Evolutionary conservation across 2,329 filamentous ascomycete species (phyloP), one percentile per base, ranked within the genome.

Genomic region (Mycocentrospora acerina): DNA sequence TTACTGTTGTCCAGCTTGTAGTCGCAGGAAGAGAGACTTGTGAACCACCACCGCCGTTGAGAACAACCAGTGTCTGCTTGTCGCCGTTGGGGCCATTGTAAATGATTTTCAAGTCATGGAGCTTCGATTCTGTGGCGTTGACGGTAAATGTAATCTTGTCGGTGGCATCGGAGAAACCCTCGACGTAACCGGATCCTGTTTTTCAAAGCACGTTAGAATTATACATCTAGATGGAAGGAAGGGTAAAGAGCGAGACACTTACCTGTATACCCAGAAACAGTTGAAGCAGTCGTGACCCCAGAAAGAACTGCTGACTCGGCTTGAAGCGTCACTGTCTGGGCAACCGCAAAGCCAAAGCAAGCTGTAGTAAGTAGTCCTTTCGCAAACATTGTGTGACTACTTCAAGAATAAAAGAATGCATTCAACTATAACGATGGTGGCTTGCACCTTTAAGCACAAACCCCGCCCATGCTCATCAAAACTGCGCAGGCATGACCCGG

Each of bases 31-130:
- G 58, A 15, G 57, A 59, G 15, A 76, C 66, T 42, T 74, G 67
- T 7, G 64, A 69, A 24, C 62, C 68, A 7, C 67, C 63, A 6
- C 64, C 71, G 36, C 60, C 56, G 46, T 76, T 76, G 24, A 75
- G 64, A 2, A 71, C 55, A 9, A 76, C 57, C 2, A 63, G 59
- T 1, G 73, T 73, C 16, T 62, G 63, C 51, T 76, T 75, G 37
- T 71, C 68, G 37, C 73, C 73, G 37, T 74, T 70, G 9, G 72
- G 69, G 13, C 68, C 72, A 17, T 71, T 72, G 44, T 72, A 74
- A 29, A 68, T 56, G 29, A 76, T 63, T 15, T 51, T 63, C 3
- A 77, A 55, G 42, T 77, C 71, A 46, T 73, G 74, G 7, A 76
- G 64, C 26, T 59, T 60, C 9, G 62, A 48, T 1, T 48, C 51